A percentile compares a stretch with the other conserved stretches of the same genome.
These are phyloP conservation scores for Nitzschia sp. DNA, from an alignment of 108 stramenopile genomes.

Conservation along the genomic window DNA sequence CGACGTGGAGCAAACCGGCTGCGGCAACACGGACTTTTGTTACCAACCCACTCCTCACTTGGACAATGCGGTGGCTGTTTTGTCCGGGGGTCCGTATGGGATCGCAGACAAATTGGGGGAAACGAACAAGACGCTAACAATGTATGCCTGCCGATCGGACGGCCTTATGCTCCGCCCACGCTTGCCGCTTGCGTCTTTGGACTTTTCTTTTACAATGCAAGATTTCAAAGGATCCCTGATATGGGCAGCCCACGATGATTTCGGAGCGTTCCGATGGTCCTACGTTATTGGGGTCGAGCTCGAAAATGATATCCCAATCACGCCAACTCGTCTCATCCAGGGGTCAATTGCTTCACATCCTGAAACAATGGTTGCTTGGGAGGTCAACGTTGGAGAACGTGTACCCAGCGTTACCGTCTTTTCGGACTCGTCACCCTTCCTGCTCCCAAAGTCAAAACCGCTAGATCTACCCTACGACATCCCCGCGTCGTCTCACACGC, in stretches of 20 bases:
- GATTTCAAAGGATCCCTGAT: slow-evolving; percentile 18
- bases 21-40: slow-evolving; percentile 19
- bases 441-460: slow-evolving; percentile 11
- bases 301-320: slow-evolving; percentile 1
- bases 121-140: slow-evolving; percentile 14
- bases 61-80: slow-evolving; percentile 31
- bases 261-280: slow-evolving; percentile 16
- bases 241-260: slow-evolving; percentile 25
- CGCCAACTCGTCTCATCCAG: slow-evolving; percentile 10
- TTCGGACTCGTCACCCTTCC: slow-evolving; percentile 9
- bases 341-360: not conserved
- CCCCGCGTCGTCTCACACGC: slow-evolving; percentile 8
- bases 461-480: slow-evolving; percentile 15
- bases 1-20: slow-evolving; percentile 7
- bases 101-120: slow-evolving; percentile 4
- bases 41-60: slow-evolving; percentile 19
- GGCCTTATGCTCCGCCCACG: slow-evolving; percentile 14
- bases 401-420: not conserved
- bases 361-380: not conserved
- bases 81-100: slow-evolving; percentile 29
- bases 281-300: slow-evolving; percentile 21
- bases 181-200: slow-evolving; percentile 24
- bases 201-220: slow-evolving; percentile 6
- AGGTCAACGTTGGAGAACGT: not conserved
- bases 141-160: slow-evolving; percentile 29